Percentiles rank a stretch among this genome's conserved stretches.
Evolutionary conservation across 805 yeast species (phyloP).

Genomic region (Myxozyma nipponensis): DNA sequence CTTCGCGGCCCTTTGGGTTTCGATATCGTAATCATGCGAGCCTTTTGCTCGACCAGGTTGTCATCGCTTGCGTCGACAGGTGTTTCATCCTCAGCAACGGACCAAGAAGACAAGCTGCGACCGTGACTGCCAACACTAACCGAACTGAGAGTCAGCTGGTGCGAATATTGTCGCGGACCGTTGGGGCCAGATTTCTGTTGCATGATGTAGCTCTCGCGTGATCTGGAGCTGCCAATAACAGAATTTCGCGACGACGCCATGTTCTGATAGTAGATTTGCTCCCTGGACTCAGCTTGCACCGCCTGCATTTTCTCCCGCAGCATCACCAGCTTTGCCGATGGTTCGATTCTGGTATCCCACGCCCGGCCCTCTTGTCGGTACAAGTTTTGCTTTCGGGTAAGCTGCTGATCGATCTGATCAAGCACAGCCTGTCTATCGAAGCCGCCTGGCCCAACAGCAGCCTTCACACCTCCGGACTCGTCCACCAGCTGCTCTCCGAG

Average conservation of each 20-base stretch:
- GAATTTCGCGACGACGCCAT: constrained; percentile 29
- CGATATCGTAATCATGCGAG: constrained; percentile 27
- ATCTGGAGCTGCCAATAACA: constrained; percentile 51
- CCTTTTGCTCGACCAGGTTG: constrained; percentile 12
- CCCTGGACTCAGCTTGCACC: constrained; percentile 77
- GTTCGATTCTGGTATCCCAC: constrained; percentile 56
- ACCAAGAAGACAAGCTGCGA: constrained; percentile 1
- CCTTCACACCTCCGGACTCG: background rate
- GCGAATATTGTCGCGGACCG: constrained; percentile 2
- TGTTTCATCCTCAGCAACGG: background rate
- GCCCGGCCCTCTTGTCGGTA: constrained; percentile 42
- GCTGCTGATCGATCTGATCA: constrained; percentile 16
- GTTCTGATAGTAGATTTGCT: constrained; percentile 54
- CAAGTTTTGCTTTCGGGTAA: constrained; percentile 39
- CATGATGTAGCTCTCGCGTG: constrained; percentile 73
- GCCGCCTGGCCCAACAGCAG: background rate
- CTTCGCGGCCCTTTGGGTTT: constrained; percentile 13
- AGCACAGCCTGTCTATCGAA: constrained; percentile 14
- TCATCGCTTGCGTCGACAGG: constrained; percentile 1
- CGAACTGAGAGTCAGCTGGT: constrained; percentile 2
- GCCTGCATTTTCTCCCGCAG: constrained; percentile 81
- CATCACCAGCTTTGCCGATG: constrained; percentile 68
- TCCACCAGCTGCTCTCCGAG: constrained; percentile 42
- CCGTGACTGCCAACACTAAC: background rate
- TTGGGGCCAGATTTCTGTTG: constrained; percentile 68